A percentile compares a stretch with the other conserved stretches of the same genome.
phyloP scores from a whole-genome alignment of 2,329 filamentous ascomycete genomes.

The Cytospora piceicola region DNA sequence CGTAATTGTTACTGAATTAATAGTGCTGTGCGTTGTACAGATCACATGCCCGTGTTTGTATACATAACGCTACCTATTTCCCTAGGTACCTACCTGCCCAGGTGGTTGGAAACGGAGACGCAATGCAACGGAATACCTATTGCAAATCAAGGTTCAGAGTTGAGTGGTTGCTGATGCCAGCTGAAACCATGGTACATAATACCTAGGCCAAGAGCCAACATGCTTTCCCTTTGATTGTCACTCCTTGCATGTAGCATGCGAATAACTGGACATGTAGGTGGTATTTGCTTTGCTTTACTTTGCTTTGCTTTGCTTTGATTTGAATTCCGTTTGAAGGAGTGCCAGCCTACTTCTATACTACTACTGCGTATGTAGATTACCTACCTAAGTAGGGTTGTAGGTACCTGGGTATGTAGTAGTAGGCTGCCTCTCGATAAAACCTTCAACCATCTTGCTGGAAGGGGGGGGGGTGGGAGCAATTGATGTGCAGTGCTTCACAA shows the following conservation, averaged over 20 bases:
- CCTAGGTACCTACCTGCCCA: background rate
- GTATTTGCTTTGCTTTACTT: no score
- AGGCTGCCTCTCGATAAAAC: background rate
- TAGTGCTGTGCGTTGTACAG: background rate
- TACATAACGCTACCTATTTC: background rate
- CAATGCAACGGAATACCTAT: background rate
- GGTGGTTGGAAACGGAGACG: background rate
- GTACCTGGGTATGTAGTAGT: background rate
- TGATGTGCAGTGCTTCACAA: background rate
- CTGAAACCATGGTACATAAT: slow-evolving; percentile 13
- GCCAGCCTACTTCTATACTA: no score
- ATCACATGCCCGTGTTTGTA: no score
- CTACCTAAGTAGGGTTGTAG: no score
- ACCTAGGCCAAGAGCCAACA: slow-evolving; percentile 15
- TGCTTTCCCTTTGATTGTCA: background rate
- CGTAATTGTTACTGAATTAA: background rate
- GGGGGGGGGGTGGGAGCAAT: background rate
- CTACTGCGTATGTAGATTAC: background rate
- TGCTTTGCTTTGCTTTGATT: no score
- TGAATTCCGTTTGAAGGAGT: no score
- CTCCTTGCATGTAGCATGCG: no score
- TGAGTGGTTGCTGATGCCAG: slow-evolving; percentile 12
- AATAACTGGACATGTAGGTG: background rate
- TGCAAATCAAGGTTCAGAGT: slow-evolving; percentile 7
- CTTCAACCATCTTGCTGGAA: background rate